These are phyloP conservation scores for Hymenotorrendiella dingleyae DNA, from an alignment of 2,329 filamentous ascomycete genomes.

Conservation along the genomic window DNA sequence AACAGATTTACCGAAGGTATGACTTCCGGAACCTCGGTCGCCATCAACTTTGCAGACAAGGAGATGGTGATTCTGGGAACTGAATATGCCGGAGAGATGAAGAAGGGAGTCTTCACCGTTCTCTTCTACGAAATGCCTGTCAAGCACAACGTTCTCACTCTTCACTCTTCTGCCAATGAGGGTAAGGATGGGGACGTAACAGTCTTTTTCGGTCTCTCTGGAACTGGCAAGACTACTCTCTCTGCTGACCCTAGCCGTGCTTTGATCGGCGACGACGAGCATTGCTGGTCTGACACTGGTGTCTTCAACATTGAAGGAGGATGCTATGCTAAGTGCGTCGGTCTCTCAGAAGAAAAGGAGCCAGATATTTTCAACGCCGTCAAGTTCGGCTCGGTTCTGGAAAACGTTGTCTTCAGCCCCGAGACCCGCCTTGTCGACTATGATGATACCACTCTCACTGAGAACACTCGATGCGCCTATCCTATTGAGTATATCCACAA, in stretches of 20 bases:
- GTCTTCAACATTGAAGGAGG: conserved; percentile 99
- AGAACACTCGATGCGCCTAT: conserved; percentile 98
- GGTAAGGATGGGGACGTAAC: conserved; percentile 92
- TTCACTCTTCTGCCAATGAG: conserved; percentile 98
- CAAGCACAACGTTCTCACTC: conserved; percentile 97
- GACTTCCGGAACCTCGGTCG: conserved; percentile 96
- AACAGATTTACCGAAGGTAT: conserved; percentile 98
- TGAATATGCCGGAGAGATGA: conserved; percentile 97
- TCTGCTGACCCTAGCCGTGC: conserved; percentile 95
- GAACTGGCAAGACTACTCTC: conserved; percentile 96
- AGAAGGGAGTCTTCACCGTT: conserved; percentile 98
- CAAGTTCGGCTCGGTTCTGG: conserved; percentile 91
- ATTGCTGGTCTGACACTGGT: conserved; percentile 96
- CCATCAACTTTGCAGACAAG: conserved; percentile 99
- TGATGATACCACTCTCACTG: conserved; percentile 88
- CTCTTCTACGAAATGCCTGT: conserved; percentile 99
- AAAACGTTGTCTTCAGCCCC: conserved; percentile 98
- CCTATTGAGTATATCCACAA: conserved; percentile 99
- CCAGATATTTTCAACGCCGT: conserved; percentile 96
- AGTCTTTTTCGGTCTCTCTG: conserved; percentile 98
- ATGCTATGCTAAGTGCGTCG: conserved; percentile 98
- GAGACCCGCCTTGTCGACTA: conserved; percentile 88
- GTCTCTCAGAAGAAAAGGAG: conserved; percentile 96
- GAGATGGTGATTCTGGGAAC: conserved; percentile 99
- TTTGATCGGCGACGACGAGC: conserved; percentile 97